phyloP scores from a whole-genome alignment of 371 early-diverging fungal species.

The Nematocida parisii region DNA sequence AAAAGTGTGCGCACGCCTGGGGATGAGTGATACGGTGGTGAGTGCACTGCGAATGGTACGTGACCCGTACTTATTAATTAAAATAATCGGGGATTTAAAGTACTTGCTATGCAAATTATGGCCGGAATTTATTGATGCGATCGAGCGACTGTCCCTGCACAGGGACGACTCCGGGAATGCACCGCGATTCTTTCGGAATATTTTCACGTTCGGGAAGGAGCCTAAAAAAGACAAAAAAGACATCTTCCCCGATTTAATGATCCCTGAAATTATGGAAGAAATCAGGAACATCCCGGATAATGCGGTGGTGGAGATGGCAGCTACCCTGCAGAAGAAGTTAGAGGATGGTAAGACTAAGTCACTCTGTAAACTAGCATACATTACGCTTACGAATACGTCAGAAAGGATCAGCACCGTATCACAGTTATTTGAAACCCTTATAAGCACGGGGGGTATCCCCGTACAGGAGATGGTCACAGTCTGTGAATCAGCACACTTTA shows the following conservation, averaged over 20 bases:
- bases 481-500: conserved; percentile 4
- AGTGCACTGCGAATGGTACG: not conserved
- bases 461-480: conserved; percentile 4
- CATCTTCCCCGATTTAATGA: not conserved
- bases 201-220: conserved; percentile 51
- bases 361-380: conserved; percentile 22
- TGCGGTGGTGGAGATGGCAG: conserved; percentile 8
- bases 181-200: conserved; percentile 24
- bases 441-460: not conserved
- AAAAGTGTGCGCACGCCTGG: conserved; percentile 2
- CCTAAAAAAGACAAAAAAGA: conserved; percentile 50
- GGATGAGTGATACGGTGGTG: not conserved
- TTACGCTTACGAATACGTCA: conserved; percentile 4
- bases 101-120: not conserved
- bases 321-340: not conserved
- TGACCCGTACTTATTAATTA: conserved; percentile 22
- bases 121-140: not conserved
- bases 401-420: conserved; percentile 12
- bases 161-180: not conserved
- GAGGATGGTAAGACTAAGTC: conserved; percentile 14
- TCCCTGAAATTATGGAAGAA: conserved; percentile 16
- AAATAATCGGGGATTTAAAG: conserved; percentile 6
- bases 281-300: conserved; percentile 9
- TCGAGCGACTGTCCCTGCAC: not conserved
- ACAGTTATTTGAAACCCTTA: conserved; percentile 14